Percentiles rank a stretch among this genome's conserved stretches.
These are phyloP conservation scores for Diophrys sp. DNA, from an alignment of 73 alveolate genomes.

Conservation along the genomic window DNA sequence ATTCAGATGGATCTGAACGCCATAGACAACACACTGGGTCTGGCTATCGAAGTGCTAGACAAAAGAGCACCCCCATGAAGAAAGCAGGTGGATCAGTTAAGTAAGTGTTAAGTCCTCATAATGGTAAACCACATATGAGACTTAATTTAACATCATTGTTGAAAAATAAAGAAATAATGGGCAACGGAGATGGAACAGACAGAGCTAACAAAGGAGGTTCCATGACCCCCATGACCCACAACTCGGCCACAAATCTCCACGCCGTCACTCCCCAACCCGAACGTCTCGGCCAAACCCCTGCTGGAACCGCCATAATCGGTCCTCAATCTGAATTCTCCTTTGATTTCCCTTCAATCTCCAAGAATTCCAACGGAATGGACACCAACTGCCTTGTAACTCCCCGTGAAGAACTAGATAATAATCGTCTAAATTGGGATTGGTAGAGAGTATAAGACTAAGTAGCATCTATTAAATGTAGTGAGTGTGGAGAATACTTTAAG, in stretches of 20 bases:
- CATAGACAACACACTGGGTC: too few relatives aligned
- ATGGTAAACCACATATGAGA: neutral
- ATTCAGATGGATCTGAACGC: neutral
- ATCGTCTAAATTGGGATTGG: neutral
- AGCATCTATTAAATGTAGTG: neutral
- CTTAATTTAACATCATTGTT: neutral
- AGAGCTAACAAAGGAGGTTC: too few relatives aligned
- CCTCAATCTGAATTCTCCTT: neutral
- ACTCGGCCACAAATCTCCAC: too few relatives aligned
- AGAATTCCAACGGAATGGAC: neutral
- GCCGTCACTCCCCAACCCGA: too few relatives aligned
- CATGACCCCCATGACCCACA: too few relatives aligned
- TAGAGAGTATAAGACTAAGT: neutral
- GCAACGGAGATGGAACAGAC: neutral
- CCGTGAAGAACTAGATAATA: neutral
- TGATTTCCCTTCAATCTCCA: neutral
- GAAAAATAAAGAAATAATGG: too few relatives aligned
- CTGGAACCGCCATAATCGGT: neutral
- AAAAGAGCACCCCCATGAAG: neutral
- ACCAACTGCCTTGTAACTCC: neutral
- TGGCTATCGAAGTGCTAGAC: neutral
- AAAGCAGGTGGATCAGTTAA: neutral
- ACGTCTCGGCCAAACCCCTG: too few relatives aligned
- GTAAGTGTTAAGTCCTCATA: neutral
- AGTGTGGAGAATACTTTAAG: neutral